Conservation (phyloP, 495 filamentous ascomycete genomes). For the Penicillium bovifimosum region DNA sequence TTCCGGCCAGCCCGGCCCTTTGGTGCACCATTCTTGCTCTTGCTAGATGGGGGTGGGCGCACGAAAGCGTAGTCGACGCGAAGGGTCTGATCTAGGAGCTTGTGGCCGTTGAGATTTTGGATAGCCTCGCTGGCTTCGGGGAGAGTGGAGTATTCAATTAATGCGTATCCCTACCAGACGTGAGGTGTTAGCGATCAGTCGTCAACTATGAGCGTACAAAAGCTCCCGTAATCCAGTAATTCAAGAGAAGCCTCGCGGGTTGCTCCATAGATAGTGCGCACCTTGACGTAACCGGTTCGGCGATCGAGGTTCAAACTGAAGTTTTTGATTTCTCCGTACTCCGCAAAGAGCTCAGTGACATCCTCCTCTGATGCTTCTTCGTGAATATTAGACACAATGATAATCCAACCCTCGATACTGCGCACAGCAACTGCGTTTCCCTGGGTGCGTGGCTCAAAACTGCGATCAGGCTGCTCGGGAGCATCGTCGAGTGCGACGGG, state of each 20-base stretch:
- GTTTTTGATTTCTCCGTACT: constrained; percentile 97
- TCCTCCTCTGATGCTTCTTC: constrained; percentile 98
- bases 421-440: constrained; percentile 85
- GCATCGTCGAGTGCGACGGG: constrained; percentile 43
- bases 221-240: background rate
- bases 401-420: constrained; percentile 98
- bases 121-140: constrained; percentile 82
- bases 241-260: background rate
- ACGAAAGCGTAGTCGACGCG: constrained; percentile 95
- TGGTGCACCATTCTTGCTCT: constrained; percentile 47
- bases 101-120: constrained; percentile 71
- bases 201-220: background rate
- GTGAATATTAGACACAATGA: constrained; percentile 94
- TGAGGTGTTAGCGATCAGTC: constrained; percentile 8
- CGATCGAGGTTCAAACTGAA: constrained; percentile 91
- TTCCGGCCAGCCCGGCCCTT: constrained; percentile 45
- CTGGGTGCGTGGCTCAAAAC: constrained; percentile 65
- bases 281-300: constrained; percentile 97
- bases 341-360: constrained; percentile 87
- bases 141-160: constrained; percentile 90
- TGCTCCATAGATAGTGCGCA: constrained; percentile 31
- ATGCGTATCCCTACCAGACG: constrained; percentile 68
- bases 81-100: constrained; percentile 90
- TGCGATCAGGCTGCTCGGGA: constrained; percentile 45
- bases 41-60: constrained; percentile 73